Conservation (phyloP, 2,329 filamentous ascomycete genomes). For the Fonsecaea pugnacius region DNA sequence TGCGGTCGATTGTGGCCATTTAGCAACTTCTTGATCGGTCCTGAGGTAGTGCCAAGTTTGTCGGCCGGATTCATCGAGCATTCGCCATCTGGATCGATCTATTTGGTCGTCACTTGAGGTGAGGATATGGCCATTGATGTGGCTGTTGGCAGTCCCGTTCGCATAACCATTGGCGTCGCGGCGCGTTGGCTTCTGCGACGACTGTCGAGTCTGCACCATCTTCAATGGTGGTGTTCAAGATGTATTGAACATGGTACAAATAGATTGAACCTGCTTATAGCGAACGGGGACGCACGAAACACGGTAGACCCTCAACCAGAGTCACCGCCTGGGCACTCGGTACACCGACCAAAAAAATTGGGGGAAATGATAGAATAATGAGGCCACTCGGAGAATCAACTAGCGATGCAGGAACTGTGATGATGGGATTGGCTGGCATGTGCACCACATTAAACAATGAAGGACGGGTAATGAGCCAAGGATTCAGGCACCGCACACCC, state of each 20-base stretch:
- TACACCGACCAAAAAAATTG: conserved; percentile 10
- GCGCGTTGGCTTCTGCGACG: conserved; percentile 19
- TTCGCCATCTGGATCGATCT: conserved; percentile 80
- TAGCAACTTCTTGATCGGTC: conserved; percentile 69
- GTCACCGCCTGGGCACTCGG: background rate
- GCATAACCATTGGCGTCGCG: conserved; percentile 8
- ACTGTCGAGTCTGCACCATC: conserved; percentile 24
- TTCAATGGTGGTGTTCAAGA: background rate
- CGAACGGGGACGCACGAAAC: background rate
- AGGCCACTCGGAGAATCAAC: conserved; percentile 28
- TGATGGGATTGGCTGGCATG: background rate
- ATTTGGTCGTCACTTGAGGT: conserved; percentile 56
- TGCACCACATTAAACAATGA: too few species aligned
- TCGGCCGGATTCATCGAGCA: conserved; percentile 78
- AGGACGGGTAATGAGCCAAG: too few species aligned
- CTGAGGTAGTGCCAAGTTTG: conserved; percentile 94
- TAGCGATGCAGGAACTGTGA: conserved; percentile 15
- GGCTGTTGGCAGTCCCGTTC: conserved; percentile 22
- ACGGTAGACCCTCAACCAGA: background rate
- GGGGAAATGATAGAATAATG: background rate
- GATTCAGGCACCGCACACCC: too few species aligned
- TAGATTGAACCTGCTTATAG: background rate
- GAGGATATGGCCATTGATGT: conserved; percentile 13
- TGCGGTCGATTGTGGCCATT: conserved; percentile 85
- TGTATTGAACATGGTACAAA: background rate